Conservation (phyloP, 1,284 basidiomycete species). For the Tetrapyrgos nigripes region DNA sequence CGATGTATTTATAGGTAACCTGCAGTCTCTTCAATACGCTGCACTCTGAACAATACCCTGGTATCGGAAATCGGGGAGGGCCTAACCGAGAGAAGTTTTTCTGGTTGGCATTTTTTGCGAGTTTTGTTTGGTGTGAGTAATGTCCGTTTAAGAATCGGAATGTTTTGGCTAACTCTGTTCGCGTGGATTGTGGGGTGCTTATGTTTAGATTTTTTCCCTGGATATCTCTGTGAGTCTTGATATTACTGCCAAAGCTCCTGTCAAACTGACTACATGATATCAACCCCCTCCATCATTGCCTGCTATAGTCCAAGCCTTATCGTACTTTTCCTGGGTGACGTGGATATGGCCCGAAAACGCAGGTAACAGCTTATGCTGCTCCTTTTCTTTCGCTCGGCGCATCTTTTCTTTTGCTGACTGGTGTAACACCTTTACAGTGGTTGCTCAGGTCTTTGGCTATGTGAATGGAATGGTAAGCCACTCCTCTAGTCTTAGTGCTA, state of each 20-base stretch:
- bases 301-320: slow-evolving; percentile 58
- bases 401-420: slow-evolving; percentile 6
- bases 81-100: slow-evolving; percentile 80
- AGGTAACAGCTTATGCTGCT: slow-evolving; percentile 26
- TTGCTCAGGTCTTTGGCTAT: slow-evolving; percentile 54
- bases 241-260: neutral
- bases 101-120: slow-evolving; percentile 52
- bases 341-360: slow-evolving; percentile 49
- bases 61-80: slow-evolving; percentile 68
- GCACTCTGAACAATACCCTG: slow-evolving; percentile 63
- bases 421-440: too few species aligned
- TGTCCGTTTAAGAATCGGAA: slow-evolving; percentile 45
- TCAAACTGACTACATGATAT: neutral
- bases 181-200: neutral
- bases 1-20: too few species aligned
- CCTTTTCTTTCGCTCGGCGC: neutral
- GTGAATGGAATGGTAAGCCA: slow-evolving; percentile 63
- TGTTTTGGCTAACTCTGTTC: neutral
- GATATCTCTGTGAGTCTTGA: slow-evolving; percentile 62
- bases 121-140: slow-evolving; percentile 67
- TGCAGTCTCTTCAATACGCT: slow-evolving; percentile 78
- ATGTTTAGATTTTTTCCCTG: slow-evolving; percentile 57
- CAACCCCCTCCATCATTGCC: neutral
- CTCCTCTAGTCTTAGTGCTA: neutral
- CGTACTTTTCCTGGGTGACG: slow-evolving; percentile 67